phyloP scores from a whole-genome alignment of 768 basidiomycete genomes.

The Stropharia rugosoannulata region DNA sequence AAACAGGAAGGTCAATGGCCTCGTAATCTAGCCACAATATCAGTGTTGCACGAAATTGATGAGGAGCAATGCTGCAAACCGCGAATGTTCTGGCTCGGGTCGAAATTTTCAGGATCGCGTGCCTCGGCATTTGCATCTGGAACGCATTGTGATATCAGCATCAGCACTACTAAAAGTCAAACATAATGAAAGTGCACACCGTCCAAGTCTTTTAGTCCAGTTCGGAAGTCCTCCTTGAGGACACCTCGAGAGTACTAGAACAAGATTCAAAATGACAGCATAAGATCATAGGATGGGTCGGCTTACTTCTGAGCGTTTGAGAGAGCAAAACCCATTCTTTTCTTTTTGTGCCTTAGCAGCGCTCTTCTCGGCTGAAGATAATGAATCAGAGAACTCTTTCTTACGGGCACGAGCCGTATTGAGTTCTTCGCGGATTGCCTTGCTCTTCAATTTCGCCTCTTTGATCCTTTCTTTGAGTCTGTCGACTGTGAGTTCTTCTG shows the following conservation, averaged over 20 bases:
- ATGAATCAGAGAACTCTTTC: conserved; percentile 31
- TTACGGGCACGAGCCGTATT: conserved; percentile 34
- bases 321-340: conserved; percentile 62
- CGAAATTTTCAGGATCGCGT: conserved; percentile 55
- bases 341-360: conserved; percentile 47
- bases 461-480: conserved; percentile 42
- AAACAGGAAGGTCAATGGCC: conserved; percentile 60
- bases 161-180: background rate
- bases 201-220: conserved; percentile 58
- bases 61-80: conserved; percentile 28
- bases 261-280: conserved; percentile 1
- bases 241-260: conserved; percentile 53
- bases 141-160: background rate
- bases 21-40: conserved; percentile 45
- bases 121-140: conserved; percentile 56
- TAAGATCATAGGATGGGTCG: background rate
- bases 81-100: conserved; percentile 48
- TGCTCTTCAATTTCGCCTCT: conserved; percentile 39
- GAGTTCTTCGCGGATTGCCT: conserved; percentile 34
- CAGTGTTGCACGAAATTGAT: background rate
- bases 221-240: conserved; percentile 59
- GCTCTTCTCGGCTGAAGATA: conserved; percentile 40
- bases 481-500: conserved; percentile 41
- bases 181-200: conserved; percentile 29
- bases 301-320: conserved; percentile 53